Evolutionary conservation across 805 yeast species (phyloP).

Genomic region (Saturnispora galanensis): DNA sequence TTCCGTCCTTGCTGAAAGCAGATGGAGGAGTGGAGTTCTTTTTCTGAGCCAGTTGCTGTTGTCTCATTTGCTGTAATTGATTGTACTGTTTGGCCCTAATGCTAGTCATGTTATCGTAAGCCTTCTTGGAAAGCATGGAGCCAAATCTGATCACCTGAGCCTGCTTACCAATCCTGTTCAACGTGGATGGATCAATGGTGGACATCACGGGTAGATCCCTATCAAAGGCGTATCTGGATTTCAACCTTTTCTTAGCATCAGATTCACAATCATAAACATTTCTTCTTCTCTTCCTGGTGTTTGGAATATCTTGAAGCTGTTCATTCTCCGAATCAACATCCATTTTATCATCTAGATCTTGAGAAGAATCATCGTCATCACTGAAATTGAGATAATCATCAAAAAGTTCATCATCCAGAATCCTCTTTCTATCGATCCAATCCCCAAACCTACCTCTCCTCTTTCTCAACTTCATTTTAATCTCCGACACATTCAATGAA

Average conservation of each 20-base stretch:
- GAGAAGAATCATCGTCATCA: constrained; percentile 16
- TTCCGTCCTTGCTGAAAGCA: not conserved
- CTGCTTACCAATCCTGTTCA: constrained; percentile 74
- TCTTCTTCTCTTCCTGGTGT: constrained; percentile 14
- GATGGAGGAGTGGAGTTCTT: constrained; percentile 2
- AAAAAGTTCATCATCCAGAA: constrained; percentile 16
- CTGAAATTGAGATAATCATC: constrained; percentile 35
- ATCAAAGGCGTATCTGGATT: constrained; percentile 43
- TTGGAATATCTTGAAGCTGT: constrained; percentile 2
- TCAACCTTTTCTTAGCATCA: constrained; percentile 31
- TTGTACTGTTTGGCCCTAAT: constrained; percentile 55
- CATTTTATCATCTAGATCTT: constrained; percentile 20
- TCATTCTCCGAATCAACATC: constrained; percentile 6
- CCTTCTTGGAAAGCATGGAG: constrained; percentile 78
- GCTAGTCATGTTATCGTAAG: constrained; percentile 77
- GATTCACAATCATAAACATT: constrained; percentile 28
- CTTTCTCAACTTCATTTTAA: constrained; percentile 55
- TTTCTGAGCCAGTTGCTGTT: constrained; percentile 29
- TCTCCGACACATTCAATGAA: constrained; percentile 32
- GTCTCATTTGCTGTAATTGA: constrained; percentile 23
- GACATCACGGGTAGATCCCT: constrained; percentile 32
- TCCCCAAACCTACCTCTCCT: constrained; percentile 67
- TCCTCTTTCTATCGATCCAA: constrained; percentile 66
- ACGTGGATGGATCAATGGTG: constrained; percentile 71
- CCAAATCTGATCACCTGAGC: constrained; percentile 90